Base-by-base conservation (phyloP, 108 stramenopile species). In the Skeletonema grethae region DNA sequence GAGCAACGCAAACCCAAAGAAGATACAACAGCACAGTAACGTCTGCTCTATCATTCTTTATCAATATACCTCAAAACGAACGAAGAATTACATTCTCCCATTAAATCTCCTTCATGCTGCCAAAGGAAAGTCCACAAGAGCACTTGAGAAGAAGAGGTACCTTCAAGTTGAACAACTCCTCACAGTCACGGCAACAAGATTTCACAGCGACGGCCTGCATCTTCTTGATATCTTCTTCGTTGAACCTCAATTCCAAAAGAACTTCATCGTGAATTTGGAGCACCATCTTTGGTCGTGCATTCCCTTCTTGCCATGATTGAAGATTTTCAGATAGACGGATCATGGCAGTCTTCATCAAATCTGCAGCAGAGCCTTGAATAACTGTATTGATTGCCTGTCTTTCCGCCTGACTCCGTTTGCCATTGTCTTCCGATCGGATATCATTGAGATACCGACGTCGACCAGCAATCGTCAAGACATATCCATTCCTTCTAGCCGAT, bases 201-300 rank as follows among this genome's bases (percentile, higher is more conserved):
- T 74, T 69, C 20, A 72, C 28, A 5, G 73, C 83, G 11, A 80
- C 57, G 9, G 66, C 53, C 39, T 78, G 50, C 41, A 84, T 48
- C 16, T 39, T 50, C 10, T 57, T 65, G 18, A 84, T 70, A 39
- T 84, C 75, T 1, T 41, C 16, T 53, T 69, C 57, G 12, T 83
- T 75, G 30, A 73, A 36, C 9, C 32, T 46, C 13, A 83, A 36
- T 69, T 85, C 84, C 34, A 84, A 68, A 34, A 45, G n/a, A 13
- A 88, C 41, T 57, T 88, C 87, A 45, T 88, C 87, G 66, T 88
- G 87, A 20, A 88, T 85, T 46, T 88, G 85, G 16, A 88, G 73
- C 18, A 56, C 18, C 20, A 46, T 30, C 10, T 65, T 16, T 20
- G 28, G 12, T 43, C 31, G 24, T 57, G 39, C 50, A 83, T 63